These are phyloP conservation scores for Talaromyces trachyspermus DNA, from an alignment of 495 filamentous ascomycete genomes.

Conservation along the genomic window DNA sequence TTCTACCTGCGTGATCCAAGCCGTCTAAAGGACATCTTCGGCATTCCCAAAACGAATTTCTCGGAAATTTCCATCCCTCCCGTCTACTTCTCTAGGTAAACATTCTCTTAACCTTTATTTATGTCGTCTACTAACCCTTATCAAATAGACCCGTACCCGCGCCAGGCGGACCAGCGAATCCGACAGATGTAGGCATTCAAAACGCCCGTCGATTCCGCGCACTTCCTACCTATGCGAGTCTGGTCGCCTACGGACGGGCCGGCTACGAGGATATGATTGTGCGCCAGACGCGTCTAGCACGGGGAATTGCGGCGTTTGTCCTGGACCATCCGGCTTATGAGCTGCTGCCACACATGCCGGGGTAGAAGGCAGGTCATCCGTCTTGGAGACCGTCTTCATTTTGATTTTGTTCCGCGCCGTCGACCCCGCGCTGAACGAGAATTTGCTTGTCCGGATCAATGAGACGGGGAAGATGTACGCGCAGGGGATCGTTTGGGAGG, in stretches of 20 bases:
- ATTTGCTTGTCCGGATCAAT: conserved; percentile 57
- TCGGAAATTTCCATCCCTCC: conserved; percentile 2
- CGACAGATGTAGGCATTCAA: conserved; percentile 56
- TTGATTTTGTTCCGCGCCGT: conserved; percentile 65
- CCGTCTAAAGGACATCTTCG: conserved; percentile 2
- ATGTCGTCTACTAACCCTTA: not conserved
- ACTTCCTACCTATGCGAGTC: conserved; percentile 64
- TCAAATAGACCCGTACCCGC: not conserved
- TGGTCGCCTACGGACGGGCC: conserved; percentile 53
- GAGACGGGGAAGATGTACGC: conserved; percentile 58
- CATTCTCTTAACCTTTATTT: too few relatives aligned
- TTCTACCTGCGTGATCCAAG: conserved; percentile 41
- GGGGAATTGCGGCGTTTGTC: conserved; percentile 49
- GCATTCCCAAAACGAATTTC: conserved; percentile 1
- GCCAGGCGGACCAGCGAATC: conserved; percentile 1
- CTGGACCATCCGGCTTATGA: conserved; percentile 45
- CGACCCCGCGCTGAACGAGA: conserved; percentile 49
- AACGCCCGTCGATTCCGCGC: conserved; percentile 75
- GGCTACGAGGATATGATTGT: conserved; percentile 58
- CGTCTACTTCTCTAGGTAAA: conserved; percentile 2
- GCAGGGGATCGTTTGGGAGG: conserved; percentile 60
- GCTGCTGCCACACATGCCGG: conserved; percentile 39
- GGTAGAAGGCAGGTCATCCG: conserved; percentile 10
- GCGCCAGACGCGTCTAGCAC: conserved; percentile 55
- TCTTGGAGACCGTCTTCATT: conserved; percentile 44